A percentile compares a stretch with the other conserved stretches of the same genome.
Evolutionary conservation across 805 yeast genomes (phyloP).

Genomic region (Wickerhamomyces bovis): DNA sequence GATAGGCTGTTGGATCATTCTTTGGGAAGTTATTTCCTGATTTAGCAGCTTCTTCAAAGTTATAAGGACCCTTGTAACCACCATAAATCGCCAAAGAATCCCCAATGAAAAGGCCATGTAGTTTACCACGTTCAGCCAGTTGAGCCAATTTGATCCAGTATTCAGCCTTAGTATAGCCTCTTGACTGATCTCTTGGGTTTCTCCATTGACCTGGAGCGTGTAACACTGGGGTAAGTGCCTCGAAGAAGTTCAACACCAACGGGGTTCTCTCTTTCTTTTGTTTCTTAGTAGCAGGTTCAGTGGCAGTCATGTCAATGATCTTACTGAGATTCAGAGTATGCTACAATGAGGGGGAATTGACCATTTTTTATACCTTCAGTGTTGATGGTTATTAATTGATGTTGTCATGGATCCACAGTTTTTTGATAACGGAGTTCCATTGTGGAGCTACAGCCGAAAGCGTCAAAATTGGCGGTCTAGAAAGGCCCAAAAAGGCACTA

Average conservation of each 20-base stretch:
- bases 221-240: slow-evolving; percentile 21
- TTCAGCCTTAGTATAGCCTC: slow-evolving; percentile 23
- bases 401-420: background rate
- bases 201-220: slow-evolving; percentile 26
- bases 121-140: slow-evolving; percentile 34
- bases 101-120: slow-evolving; percentile 35
- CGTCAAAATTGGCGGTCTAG: background rate
- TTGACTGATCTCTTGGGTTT: slow-evolving; percentile 22
- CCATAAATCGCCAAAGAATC: slow-evolving; percentile 37
- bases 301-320: background rate
- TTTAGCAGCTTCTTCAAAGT: slow-evolving; percentile 30
- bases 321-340: background rate
- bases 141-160: slow-evolving; percentile 37
- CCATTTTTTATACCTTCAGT: background rate
- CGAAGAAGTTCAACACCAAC: slow-evolving; percentile 21
- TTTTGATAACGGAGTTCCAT: background rate
- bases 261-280: slow-evolving; percentile 8
- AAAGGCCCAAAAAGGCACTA: background rate
- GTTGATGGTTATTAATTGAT: background rate
- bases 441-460: background rate
- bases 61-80: slow-evolving; percentile 36
- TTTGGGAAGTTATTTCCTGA: slow-evolving; percentile 32
- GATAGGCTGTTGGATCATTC: slow-evolving; percentile 33
- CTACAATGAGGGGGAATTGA: background rate
- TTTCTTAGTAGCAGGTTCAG: background rate